Evolutionary conservation across 139 green algal species (phyloP).

Genomic region (Haematococcus sp.): DNA sequence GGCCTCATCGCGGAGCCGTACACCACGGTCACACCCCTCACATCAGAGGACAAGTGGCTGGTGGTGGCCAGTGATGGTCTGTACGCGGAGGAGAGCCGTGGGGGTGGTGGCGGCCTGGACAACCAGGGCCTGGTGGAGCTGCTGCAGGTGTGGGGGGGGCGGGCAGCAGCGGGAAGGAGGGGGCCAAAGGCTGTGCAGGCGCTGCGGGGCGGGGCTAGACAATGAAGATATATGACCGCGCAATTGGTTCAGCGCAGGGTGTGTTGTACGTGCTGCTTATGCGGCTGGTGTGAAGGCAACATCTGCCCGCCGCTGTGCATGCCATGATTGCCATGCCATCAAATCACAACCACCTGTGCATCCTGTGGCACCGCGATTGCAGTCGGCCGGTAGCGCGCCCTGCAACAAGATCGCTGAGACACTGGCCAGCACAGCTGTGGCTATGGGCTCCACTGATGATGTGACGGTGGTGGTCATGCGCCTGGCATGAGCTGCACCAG

Average conservation of each 20-base stretch:
- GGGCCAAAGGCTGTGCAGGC: too few species aligned
- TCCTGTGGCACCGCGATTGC: not conserved
- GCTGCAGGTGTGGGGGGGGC: constrained; percentile 14
- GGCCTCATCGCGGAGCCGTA: constrained; percentile 79
- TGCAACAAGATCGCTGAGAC: constrained; percentile 24
- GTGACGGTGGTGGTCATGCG: constrained; percentile 40
- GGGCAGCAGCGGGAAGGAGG: not conserved
- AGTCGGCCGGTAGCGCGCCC: constrained; percentile 2
- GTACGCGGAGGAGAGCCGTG: constrained; percentile 80
- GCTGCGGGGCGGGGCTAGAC: too few species aligned
- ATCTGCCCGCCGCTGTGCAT: too few species aligned
- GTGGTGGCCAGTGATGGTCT: constrained; percentile 85
- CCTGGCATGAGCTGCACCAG: constrained; percentile 15
- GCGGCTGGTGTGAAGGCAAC: too few species aligned
- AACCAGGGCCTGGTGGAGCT: constrained; percentile 66
- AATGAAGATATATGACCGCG: too few species aligned
- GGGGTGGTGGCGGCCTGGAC: constrained; percentile 75
- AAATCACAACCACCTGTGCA: too few species aligned
- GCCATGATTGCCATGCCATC: too few species aligned
- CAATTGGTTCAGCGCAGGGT: too few species aligned
- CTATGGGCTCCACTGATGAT: constrained; percentile 50
- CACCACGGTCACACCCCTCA: constrained; percentile 59
- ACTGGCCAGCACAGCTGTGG: constrained; percentile 46
- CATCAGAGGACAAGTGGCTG: constrained; percentile 65
- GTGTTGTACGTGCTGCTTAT: too few species aligned